These are phyloP conservation scores for Mycena belliarum DNA, from an alignment of 768 basidiomycete genomes.

Conservation along the genomic window DNA sequence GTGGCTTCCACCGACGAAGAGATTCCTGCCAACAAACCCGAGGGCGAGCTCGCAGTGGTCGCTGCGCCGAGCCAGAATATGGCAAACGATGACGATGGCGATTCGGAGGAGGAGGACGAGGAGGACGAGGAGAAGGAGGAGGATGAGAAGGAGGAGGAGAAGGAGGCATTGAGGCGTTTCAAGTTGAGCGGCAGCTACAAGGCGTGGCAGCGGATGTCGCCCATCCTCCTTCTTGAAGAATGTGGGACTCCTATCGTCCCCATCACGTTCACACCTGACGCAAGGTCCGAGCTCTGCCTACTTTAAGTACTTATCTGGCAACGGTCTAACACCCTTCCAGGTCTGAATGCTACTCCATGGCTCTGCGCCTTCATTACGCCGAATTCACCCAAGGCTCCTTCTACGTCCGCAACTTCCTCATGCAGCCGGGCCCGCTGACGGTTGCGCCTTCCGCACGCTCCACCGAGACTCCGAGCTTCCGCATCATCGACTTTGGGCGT, in stretches of 20 bases:
- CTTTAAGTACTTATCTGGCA: background rate
- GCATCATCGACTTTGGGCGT: slow-evolving; percentile 53
- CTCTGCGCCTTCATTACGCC: slow-evolving; percentile 42
- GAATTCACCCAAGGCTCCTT: slow-evolving; percentile 42
- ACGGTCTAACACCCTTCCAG: background rate
- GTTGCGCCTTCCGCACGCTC: slow-evolving; percentile 29
- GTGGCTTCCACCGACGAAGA: background rate
- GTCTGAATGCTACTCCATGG: slow-evolving; percentile 28
- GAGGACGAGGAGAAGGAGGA: background rate
- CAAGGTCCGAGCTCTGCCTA: background rate
- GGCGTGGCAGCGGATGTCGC: slow-evolving; percentile 4
- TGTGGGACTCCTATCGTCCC: slow-evolving; percentile 8
- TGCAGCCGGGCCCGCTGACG: slow-evolving; percentile 42
- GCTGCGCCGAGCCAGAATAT: no score
- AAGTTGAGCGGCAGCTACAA: background rate
- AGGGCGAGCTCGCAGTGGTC: background rate
- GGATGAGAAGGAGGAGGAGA: background rate
- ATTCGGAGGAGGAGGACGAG: background rate
- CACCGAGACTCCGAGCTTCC: slow-evolving; percentile 34
- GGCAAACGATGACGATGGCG: background rate
- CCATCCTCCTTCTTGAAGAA: slow-evolving; percentile 17
- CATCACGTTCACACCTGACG: slow-evolving; percentile 2
- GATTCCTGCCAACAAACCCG: background rate
- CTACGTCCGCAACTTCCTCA: slow-evolving; percentile 42
- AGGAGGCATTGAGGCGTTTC: background rate